Conservation (phyloP, 2,329 filamentous ascomycete genomes). For the Microsporum audouinii region DNA sequence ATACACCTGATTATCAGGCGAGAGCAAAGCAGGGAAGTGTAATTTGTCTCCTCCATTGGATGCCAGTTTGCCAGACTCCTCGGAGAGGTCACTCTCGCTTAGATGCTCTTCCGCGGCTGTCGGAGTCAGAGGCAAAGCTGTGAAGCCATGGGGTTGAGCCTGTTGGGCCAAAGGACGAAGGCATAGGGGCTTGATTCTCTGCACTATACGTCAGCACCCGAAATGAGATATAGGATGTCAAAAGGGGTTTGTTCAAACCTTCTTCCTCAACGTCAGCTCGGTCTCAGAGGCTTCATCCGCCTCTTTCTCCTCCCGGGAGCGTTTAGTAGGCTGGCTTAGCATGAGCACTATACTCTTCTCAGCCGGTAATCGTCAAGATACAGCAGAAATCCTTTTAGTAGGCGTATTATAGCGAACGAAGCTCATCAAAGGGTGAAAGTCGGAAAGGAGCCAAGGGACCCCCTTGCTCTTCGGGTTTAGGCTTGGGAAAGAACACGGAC, state of each 20-base stretch:
- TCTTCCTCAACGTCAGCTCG: neutral
- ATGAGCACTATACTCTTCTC: neutral
- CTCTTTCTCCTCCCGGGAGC: neutral
- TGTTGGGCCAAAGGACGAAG: neutral
- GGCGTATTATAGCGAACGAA: neutral
- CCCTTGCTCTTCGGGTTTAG: neutral
- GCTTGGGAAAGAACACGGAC: neutral
- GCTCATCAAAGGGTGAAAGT: neutral
- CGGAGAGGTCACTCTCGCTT: neutral
- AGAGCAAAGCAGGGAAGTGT: neutral
- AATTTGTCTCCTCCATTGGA: neutral
- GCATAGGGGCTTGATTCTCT: neutral
- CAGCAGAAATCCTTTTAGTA: neutral
- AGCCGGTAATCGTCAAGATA: neutral
- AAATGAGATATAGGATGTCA: neutral
- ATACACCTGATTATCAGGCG: neutral
- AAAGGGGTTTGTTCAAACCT: neutral
- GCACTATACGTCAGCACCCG: neutral
- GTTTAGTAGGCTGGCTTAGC: neutral
- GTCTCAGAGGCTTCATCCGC: neutral
- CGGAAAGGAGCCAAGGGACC: neutral
- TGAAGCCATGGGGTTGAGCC: neutral
- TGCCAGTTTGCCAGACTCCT: neutral
- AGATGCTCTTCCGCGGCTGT: neutral
- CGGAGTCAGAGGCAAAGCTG: neutral